Base-by-base conservation (phyloP, 2,329 filamentous ascomycete species). In the Venturia oleaginea region DNA sequence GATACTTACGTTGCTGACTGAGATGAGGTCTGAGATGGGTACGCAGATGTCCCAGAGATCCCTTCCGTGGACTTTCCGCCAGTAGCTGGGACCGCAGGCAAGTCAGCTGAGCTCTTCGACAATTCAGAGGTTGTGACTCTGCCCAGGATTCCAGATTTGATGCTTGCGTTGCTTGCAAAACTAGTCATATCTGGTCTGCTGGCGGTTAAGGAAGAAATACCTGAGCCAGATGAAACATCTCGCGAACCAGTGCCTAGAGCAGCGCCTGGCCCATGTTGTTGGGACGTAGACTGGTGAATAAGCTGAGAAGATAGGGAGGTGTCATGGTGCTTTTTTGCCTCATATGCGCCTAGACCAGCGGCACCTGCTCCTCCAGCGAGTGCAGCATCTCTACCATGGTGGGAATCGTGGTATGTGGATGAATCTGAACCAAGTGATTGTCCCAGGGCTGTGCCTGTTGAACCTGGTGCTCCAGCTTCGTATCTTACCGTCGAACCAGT, bases 101-200 rank as follows among this genome's bases (percentile, higher is more conserved):
- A 51, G n/a, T 60, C 34, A 43, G 59, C 30, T 57, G 15, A 57
- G 8, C 19, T 34, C 27, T 57, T 57, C 15, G 51, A 32, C 27
- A 57, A 8, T 22, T 32, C 62, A n/a, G 51, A 55, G 24, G 62
- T 22, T 13, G 62, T 48, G 1, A 57, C 62, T 30, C 42, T 63
- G 46, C 62, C 62, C n/a, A 63, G 3, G 8, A 63, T n/a, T 7
- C 46, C 46, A 51, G 62, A 63, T 30, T 63, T 63, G 34, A 63
- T 63, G 34, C 46, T 55, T 19, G 62, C 62, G 42, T 55, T 57
- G 42, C 40, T 51, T 37, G 48, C 46, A 27, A 43, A 0, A 32
- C 46, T 63, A 27, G 5, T 37, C 32, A 19, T 15, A 32, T 57
- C 27, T 34, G 51, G 51, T 34, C 51, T 57, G 22, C 46, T 51